These are phyloP conservation scores for Kandelia obovata DNA, from an alignment of 345 rosid species.

Conservation along the genomic window DNA sequence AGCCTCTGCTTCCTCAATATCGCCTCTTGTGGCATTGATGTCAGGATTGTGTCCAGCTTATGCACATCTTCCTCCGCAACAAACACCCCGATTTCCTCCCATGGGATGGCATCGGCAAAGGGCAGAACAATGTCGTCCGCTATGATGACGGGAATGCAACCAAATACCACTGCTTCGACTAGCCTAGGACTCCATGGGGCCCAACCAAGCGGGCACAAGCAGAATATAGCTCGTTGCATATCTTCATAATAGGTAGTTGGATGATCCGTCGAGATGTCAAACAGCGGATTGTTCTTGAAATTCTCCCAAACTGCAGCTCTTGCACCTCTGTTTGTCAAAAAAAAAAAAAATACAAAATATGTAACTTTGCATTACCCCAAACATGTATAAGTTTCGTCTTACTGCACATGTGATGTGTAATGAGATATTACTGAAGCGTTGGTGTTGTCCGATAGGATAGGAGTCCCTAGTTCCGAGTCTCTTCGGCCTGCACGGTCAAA, in stretches of 20 bases:
- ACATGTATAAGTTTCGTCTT: too few species aligned
- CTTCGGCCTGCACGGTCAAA: too few species aligned
- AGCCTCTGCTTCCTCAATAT: constrained; percentile 87
- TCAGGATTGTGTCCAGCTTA: constrained; percentile 69
- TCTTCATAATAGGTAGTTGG: constrained; percentile 95
- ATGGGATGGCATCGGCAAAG: constrained; percentile 96
- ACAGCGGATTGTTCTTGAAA: constrained; percentile 85
- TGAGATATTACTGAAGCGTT: too few species aligned
- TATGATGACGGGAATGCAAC: constrained; percentile 94
- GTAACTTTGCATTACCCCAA: too few species aligned
- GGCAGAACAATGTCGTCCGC: constrained; percentile 94
- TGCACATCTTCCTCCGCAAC: constrained; percentile 87
- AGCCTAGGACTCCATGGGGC: constrained; percentile 99
- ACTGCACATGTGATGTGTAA: too few species aligned
- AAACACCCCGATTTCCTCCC: constrained; percentile 96
- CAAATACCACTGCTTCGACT: constrained; percentile 98
- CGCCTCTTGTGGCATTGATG: constrained; percentile 70
- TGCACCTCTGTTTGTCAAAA: constrained; percentile 59
- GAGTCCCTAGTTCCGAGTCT: too few species aligned
- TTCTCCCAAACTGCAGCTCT: constrained; percentile 99
- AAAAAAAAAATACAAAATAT: too few species aligned
- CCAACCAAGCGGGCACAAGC: constrained; percentile 96
- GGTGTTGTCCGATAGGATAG: too few species aligned
- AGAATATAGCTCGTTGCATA: constrained; percentile 91
- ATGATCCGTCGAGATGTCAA: constrained; percentile 94